These are phyloP conservation scores for Cercophora sp. DNA, from an alignment of 495 filamentous ascomycete genomes.

Conservation along the genomic window DNA sequence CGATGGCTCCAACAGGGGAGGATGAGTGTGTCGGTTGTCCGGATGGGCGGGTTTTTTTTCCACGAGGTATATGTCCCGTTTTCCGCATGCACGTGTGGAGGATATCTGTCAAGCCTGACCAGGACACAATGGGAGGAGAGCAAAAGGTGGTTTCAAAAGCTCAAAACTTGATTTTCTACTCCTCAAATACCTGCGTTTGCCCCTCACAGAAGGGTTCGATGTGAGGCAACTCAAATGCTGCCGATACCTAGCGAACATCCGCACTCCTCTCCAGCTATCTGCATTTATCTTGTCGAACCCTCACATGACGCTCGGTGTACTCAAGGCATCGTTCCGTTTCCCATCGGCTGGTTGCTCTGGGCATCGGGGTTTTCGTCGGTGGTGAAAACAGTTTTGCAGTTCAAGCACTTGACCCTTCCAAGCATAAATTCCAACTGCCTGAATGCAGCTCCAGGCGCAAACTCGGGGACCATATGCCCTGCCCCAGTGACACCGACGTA, in stretches of 20 bases:
- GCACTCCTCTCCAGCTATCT: no score
- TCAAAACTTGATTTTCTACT: no score
- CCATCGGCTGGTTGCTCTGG: slow-evolving; percentile 23
- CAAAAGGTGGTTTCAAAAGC: background rate
- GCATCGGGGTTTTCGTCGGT: slow-evolving; percentile 10
- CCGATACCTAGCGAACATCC: no score
- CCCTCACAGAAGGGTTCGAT: no score
- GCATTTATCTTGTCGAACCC: no score
- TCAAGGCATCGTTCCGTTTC: slow-evolving; percentile 28
- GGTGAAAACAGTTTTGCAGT: slow-evolving; percentile 31
- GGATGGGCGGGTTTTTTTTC: background rate
- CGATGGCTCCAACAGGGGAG: background rate
- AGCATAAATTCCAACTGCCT: slow-evolving; percentile 66
- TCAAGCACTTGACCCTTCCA: slow-evolving; percentile 50
- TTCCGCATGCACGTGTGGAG: slow-evolving; percentile 2
- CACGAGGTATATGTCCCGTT: background rate
- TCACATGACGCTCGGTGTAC: no score
- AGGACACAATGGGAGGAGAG: slow-evolving; percentile 4
- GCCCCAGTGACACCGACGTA: slow-evolving; percentile 55
- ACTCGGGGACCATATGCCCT: slow-evolving; percentile 66
- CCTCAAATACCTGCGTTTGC: no score
- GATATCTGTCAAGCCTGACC: background rate
- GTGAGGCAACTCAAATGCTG: no score
- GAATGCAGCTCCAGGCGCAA: slow-evolving; percentile 59
- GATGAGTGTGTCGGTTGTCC: no score